These are phyloP conservation scores for Pseudophaeomoniella oleicola DNA, from an alignment of 2,329 filamentous ascomycete genomes.

Conservation along the genomic window DNA sequence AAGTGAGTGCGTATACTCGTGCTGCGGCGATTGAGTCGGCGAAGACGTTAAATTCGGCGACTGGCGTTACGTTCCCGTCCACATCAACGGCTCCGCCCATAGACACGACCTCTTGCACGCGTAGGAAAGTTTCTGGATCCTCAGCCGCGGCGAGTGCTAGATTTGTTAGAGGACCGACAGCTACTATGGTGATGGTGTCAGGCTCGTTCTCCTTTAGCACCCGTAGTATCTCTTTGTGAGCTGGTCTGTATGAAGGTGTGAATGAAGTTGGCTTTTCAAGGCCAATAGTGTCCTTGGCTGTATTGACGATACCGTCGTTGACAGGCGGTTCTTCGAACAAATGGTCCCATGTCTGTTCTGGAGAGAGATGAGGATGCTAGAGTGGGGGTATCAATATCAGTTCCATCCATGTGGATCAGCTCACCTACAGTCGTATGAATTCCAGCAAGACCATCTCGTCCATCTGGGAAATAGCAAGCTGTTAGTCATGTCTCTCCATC, in stretches of 20 bases:
- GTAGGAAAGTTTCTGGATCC: conserved; percentile 78
- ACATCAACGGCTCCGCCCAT: conserved; percentile 82
- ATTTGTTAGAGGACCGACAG: conserved; percentile 86
- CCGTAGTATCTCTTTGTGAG: conserved; percentile 80
- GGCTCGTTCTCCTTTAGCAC: conserved; percentile 67
- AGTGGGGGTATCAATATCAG: conserved; percentile 4
- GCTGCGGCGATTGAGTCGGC: conserved; percentile 71
- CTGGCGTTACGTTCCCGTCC: conserved; percentile 68
- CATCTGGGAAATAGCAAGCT: conserved; percentile 43
- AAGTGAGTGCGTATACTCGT: conserved; percentile 63
- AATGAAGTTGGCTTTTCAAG: conserved; percentile 37
- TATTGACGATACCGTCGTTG: conserved; percentile 31
- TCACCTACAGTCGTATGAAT: conserved; percentile 42
- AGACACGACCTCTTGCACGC: conserved; percentile 78
- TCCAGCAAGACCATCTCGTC: conserved; percentile 60
- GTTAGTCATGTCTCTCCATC: background rate
- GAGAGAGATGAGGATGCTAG: conserved; percentile 58
- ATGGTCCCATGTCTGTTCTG: conserved; percentile 58
- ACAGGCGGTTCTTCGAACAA: conserved; percentile 41
- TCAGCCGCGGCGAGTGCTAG: conserved; percentile 75
- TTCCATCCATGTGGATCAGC: background rate
- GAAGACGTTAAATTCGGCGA: conserved; percentile 90
- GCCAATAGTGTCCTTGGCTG: conserved; percentile 20
- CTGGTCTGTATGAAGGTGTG: conserved; percentile 55
- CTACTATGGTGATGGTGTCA: conserved; percentile 78